Conservation (phyloP, 345 rosid genomes). For the Sisymbrium altissimum region DNA sequence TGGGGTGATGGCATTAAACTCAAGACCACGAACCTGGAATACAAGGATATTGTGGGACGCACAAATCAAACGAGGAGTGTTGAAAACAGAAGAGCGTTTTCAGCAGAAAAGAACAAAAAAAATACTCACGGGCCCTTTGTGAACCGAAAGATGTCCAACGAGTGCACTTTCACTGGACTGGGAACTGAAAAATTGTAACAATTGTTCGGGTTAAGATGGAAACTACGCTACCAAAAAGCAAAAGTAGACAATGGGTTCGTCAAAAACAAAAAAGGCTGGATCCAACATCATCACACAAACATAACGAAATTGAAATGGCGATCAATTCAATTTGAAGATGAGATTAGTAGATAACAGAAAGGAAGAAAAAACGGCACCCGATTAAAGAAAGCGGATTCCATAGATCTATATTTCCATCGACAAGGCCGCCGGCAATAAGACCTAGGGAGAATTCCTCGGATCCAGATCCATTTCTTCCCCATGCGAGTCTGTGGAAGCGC, state of each 20-base stretch:
- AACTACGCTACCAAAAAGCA: neutral
- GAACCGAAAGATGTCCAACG: conserved; percentile 74
- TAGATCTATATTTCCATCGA: conserved; percentile 80
- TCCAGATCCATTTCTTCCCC: conserved; percentile 88
- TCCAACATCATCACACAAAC: too few relatives aligned
- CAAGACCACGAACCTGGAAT: conserved; percentile 96
- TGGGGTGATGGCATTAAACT: conserved; percentile 71
- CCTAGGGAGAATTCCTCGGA: conserved; percentile 78
- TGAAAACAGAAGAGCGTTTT: neutral
- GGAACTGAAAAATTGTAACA: conserved; percentile 47
- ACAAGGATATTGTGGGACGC: neutral
- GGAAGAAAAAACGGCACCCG: conserved; percentile 51
- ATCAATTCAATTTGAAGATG: neutral
- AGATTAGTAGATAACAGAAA: neutral
- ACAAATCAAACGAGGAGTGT: neutral
- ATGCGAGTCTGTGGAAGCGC: conserved; percentile 89
- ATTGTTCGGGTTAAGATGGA: conserved; percentile 11
- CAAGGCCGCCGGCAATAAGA: conserved; percentile 92
- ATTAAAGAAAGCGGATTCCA: conserved; percentile 85
- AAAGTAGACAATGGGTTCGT: neutral
- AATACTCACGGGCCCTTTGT: conserved; percentile 87
- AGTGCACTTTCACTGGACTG: conserved; percentile 54
- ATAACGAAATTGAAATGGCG: neutral
- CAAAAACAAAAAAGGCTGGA: too few relatives aligned
- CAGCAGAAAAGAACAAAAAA: neutral